Base-by-base conservation (phyloP, 805 yeast genomes). In the Teunomyces tritomae region DNA sequence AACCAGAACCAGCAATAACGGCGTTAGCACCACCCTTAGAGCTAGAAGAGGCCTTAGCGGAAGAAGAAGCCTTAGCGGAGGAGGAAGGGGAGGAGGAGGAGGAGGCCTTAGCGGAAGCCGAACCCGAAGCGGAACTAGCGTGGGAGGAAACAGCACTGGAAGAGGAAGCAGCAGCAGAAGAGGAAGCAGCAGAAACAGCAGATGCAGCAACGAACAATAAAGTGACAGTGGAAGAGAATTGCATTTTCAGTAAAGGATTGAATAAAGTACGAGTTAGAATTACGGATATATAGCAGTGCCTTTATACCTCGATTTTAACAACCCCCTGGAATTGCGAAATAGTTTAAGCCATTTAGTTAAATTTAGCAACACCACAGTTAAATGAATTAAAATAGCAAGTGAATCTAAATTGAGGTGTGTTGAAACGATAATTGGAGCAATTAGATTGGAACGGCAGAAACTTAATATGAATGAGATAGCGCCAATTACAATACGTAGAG, bases 11-110 rank as follows among this genome's bases (percentile, higher is more conserved):
- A 41, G 39, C 46, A 37, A 28, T 36, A 17, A 39, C 50, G 24
- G 49, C 52, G 28, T 37, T 37, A 6, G 52, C 49, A 26, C 13
- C 51, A 36, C 42, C 45, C 48, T 49, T 49, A 30, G 52, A 43
- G 1, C 53, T 14, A 17, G 49, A 17, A 33, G 49, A 20, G 8
- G 49, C 24, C 11, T 45, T 28, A 26, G 45, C 20, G 8, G 55
- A 54, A 24, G 47, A 49, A 28, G 58, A 53, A 34, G 54, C 57
- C 32, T 58, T 39, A n/a, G 57, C 53, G 26, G 56, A 57, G 30
- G 54, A 44, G 10, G 40, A 39, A n/a, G n/a, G n/a, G n/a, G 64
- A 57, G 7, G 59, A 59, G 17, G 56, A 49, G 16, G 48, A 46
- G 16, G 54, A 49, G 28, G 52, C 58, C 24, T 52, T 29, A 14